Evolutionary conservation across 257 asterid genomes (phyloP), one percentile per base, ranked within the genome.

Genomic region (Datura wrightii): DNA sequence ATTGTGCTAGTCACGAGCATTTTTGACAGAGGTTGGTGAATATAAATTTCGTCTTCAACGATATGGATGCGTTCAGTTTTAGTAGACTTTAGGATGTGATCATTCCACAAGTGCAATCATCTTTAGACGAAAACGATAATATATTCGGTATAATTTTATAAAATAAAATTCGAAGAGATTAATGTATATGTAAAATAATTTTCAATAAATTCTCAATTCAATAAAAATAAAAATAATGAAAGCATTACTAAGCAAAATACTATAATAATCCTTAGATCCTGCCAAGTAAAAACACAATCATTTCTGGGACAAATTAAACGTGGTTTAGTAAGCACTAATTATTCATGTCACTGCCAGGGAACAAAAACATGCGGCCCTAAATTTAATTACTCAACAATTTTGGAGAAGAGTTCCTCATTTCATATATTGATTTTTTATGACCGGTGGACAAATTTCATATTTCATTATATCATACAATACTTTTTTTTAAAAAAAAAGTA

Each of bases 241-340:
- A 24, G 31, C 1, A 24, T 24, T 0, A 24, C 31, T 24, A 24
- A 24, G 31, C 31, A 24, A 24, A 24, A 24, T 24, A 24, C 31
- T 24, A 24, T 24, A 24, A 24, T 24, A 24, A 24, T 24, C 31
- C 31, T 65, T 1, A 41, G 8, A 18, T 2, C 34, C 79, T 69
- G 53, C 34, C 53, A 69, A 69, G 53, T 8, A 41, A 69, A 69
- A 69, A 69, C 53, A 69, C 36, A 16, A 69, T 69, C 79, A 69
- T 69, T 69, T 66, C 11, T 4, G 34, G 34, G 79, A 69, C 50
- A 69, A 39, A 39, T 39, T 39, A 39, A 48, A 48, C 54, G 54
- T 48, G 54, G 9, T 48, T 8, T 10, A 8, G 11, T 48, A 48
- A 8, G 54, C 54, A 8, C 0, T 8, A 3, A 48, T 48, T 48